Evolutionary conservation across 2,329 filamentous ascomycete species (phyloP), one percentile per base, ranked within the genome.

Genomic region (Dryadomyces quercus-mongolicae): DNA sequence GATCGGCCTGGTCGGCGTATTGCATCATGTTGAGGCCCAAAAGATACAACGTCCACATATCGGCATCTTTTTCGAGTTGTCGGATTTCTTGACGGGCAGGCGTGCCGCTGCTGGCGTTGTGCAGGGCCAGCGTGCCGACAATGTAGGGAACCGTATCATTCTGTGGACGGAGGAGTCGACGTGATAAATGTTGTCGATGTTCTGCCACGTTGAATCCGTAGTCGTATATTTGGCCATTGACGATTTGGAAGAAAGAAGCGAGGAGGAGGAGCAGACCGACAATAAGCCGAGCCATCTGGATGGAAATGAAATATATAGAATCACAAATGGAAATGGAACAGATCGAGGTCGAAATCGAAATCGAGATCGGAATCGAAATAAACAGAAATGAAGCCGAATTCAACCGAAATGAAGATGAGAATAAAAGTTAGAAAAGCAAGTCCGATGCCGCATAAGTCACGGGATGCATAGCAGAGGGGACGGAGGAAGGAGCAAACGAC

Each of bases 21-120:
- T 88, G 83, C 71, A 92, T 81, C 70, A 82, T 81, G 65, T 80
- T 80, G 61, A 93, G 74, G 13, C 84, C 85, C 50, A 92, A 76
- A 25, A 94, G 72, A 66, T 85, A 94, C 56, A 94, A 68, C 64
- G 87, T 88, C 81, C 84, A 89, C 63, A 78, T 76, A 62, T 88
- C 81, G 9, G 75, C 65, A 55, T 87, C 77, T 53, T 76, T 69
- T 59, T 80, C 72, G 60, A 94, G 72, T 43, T 85, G 71, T 48
- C 84, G 75, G 59, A 94, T 79, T 63, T 93, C 86, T 51, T 75
- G 74, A 59, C 88, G 78, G 42, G 71, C 54, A 13, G 71, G 74
- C 16, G 68, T 68, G 1, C 34, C 46, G n/a, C 55, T 55, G 20
- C 54, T 56, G 46, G 68, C 61, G 8, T 65, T 60, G 49, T 67